These are phyloP conservation scores for Emiliania huxleyi DNA, from an alignment of 78 protist species.

Conservation along the genomic window DNA sequence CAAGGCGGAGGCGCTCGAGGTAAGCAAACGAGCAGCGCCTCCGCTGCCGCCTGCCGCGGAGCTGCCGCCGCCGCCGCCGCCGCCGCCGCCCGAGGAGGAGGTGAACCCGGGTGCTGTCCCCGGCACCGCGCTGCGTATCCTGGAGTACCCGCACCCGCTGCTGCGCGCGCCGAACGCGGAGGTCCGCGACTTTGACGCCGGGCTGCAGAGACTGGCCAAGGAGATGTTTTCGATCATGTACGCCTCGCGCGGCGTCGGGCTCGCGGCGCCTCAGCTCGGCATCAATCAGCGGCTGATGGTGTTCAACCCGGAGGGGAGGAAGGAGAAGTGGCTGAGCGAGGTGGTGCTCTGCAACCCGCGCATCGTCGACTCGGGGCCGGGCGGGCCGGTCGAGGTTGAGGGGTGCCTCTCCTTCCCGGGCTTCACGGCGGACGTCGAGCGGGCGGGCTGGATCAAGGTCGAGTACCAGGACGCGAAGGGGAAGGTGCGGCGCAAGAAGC, in stretches of 20 bases:
- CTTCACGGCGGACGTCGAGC: neutral
- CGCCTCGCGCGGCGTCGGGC: conserved; percentile 22
- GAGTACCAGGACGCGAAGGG: conserved; percentile 5
- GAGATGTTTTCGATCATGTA: conserved; percentile 20
- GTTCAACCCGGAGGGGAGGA: conserved; percentile 24
- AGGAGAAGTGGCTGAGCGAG: neutral
- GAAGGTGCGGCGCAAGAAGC: neutral
- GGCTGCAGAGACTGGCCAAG: neutral
- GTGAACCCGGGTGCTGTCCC: neutral
- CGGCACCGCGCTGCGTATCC: neutral
- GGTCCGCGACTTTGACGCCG: conserved; percentile 20
- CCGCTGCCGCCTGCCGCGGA: too few relatives aligned
- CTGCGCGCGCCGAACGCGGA: conserved; percentile 28
- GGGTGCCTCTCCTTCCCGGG: conserved; percentile 40
- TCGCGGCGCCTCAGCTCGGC: conserved; percentile 25
- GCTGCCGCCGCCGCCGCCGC: neutral
- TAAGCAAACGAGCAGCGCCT: too few relatives aligned
- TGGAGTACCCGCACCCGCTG: conserved; percentile 1
- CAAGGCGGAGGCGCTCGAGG: too few relatives aligned
- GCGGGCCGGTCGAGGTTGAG: neutral
- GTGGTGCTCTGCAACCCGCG: neutral
- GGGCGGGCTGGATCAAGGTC: conserved; percentile 27
- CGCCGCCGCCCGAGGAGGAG: neutral
- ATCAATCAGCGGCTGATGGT: neutral
- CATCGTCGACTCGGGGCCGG: neutral